Percentiles rank a stretch among this genome's conserved stretches.
Conservation (phyloP, 768 basidiomycete genomes). For the Russula sp. region DNA sequence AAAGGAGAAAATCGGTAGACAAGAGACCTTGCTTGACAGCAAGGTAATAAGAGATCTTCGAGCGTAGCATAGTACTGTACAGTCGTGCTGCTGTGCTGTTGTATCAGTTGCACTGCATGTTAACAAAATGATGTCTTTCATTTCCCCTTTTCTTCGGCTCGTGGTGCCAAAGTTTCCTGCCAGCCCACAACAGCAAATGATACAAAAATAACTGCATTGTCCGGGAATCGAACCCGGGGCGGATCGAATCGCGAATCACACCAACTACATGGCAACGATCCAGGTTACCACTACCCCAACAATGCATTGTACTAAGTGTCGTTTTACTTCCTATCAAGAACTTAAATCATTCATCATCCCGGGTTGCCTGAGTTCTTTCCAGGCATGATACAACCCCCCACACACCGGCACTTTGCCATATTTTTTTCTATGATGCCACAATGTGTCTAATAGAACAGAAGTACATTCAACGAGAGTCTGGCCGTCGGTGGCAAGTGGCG, state of each 20-base stretch:
- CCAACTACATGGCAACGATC: slow-evolving; percentile 20
- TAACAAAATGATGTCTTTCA: neutral
- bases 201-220: slow-evolving; percentile 2
- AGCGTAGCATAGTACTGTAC: neutral
- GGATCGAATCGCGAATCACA: slow-evolving; percentile 12
- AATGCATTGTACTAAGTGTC: neutral
- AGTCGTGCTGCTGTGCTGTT: too few species aligned
- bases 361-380: too few species aligned
- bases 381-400: too few species aligned
- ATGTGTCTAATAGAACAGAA: too few species aligned
- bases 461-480: too few species aligned
- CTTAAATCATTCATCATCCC: too few species aligned
- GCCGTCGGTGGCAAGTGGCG: too few species aligned
- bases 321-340: neutral
- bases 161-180: neutral
- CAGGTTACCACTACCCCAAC: slow-evolving; percentile 26
- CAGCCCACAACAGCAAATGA: neutral
- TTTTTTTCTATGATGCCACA: too few species aligned
- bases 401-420: too few species aligned
- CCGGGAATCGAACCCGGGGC: slow-evolving; percentile 25
- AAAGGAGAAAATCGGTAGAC: too few species aligned
- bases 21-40: too few species aligned
- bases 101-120: neutral
- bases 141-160: neutral
- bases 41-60: too few species aligned